Evolutionary conservation across 2,329 filamentous ascomycete genomes (phyloP).

Genomic region (Ilyonectria destructans): DNA sequence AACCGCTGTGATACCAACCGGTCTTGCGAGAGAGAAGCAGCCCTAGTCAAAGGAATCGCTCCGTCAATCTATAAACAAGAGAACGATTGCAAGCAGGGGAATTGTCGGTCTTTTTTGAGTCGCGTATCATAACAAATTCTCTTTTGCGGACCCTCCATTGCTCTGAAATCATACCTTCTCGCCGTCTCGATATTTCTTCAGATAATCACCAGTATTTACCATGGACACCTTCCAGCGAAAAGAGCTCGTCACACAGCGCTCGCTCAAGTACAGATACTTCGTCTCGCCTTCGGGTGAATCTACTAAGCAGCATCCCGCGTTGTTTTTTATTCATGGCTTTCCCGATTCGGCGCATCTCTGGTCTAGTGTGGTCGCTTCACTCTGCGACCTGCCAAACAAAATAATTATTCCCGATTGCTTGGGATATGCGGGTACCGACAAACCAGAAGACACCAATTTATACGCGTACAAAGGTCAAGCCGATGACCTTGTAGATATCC

Average conservation of each 20-base stretch:
- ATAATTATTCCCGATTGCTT: conserved; percentile 32
- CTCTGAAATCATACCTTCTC: not conserved
- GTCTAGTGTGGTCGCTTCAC: conserved; percentile 11
- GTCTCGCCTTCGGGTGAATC: conserved; percentile 3
- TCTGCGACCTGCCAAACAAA: conserved; percentile 25
- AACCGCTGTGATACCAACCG: not conserved
- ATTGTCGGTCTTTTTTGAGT: not conserved
- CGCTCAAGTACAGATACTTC: conserved; percentile 25
- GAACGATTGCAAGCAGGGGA: not conserved
- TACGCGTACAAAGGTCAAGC: conserved; percentile 32
- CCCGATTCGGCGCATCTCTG: conserved; percentile 34
- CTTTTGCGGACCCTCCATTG: not conserved
- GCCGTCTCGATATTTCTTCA: not conserved
- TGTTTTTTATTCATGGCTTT: conserved; percentile 35
- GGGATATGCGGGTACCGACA: conserved; percentile 31
- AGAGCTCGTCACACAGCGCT: conserved; percentile 4
- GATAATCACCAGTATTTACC: not conserved
- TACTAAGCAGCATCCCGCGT: conserved; percentile 13
- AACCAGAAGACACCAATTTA: conserved; percentile 11
- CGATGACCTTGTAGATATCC: conserved; percentile 30
- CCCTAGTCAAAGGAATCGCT: not conserved
- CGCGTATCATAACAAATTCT: not conserved
- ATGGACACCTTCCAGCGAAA: conserved; percentile 16
- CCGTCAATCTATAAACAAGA: not conserved
- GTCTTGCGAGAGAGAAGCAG: too few relatives aligned